Evolutionary conservation across 768 basidiomycete genomes (phyloP).

Genomic region (Tulasnella sp.): DNA sequence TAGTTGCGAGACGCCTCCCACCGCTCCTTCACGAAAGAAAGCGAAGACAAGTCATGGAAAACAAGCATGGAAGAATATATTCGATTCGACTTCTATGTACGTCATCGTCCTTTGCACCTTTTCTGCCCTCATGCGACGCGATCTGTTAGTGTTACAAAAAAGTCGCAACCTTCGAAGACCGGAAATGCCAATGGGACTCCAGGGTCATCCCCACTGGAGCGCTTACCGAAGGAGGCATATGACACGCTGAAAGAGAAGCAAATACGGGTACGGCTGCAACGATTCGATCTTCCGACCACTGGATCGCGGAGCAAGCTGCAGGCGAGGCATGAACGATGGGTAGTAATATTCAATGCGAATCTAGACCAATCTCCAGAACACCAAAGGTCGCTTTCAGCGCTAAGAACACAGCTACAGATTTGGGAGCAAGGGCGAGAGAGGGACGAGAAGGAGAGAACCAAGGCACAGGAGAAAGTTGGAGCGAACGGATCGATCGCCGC

Average conservation of each 20-base stretch:
- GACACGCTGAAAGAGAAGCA: slow-evolving; percentile 15
- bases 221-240: slow-evolving; percentile 11
- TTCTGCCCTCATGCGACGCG: not conserved
- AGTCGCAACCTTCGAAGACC: not conserved
- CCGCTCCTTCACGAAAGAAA: not conserved
- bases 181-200: not conserved
- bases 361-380: not conserved
- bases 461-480: not conserved
- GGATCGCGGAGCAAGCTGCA: not conserved
- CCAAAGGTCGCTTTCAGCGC: not conserved
- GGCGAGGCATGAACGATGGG: slow-evolving; percentile 15
- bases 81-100: not conserved
- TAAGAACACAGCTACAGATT: not conserved
- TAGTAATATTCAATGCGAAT: slow-evolving; percentile 6
- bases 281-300: slow-evolving; percentile 10
- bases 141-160: not conserved
- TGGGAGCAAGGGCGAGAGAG: slow-evolving; percentile 11
- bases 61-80: slow-evolving; percentile 13
- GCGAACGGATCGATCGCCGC: not conserved
- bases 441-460: slow-evolving; percentile 9
- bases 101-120: not conserved
- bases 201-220: not conserved
- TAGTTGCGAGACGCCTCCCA: not conserved
- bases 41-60: not conserved
- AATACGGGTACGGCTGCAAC: not conserved